Percentiles rank a stretch among this genome's conserved stretches.
Conservation (phyloP, 805 yeast genomes). For the Lipomyces starkeyi region DNA sequence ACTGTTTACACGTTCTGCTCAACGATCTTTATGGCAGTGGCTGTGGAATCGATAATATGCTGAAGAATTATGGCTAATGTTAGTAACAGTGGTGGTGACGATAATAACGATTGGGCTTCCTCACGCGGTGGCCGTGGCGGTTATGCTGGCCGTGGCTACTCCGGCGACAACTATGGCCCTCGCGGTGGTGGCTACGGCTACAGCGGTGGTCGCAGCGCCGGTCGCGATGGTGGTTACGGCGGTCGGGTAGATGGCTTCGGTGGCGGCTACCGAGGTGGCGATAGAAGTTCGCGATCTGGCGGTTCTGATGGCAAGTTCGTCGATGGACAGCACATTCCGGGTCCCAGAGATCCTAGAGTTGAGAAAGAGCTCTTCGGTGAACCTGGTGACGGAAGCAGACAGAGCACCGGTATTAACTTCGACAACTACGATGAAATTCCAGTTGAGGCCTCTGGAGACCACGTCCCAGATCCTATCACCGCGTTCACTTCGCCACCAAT, state of each 20-base stretch:
- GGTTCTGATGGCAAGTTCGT: conserved; percentile 74
- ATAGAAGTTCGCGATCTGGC: conserved; percentile 43
- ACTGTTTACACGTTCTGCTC: neutral
- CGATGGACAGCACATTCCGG: conserved; percentile 87
- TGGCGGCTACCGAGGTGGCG: conserved; percentile 42
- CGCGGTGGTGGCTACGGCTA: conserved; percentile 24
- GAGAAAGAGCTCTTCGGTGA: conserved; percentile 87
- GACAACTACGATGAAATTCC: conserved; percentile 99
- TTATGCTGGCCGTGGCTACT: conserved; percentile 29
- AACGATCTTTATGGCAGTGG: neutral
- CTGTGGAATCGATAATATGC: neutral
- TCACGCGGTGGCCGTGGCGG: conserved; percentile 21
- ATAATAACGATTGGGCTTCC: neutral
- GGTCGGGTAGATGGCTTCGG: conserved; percentile 38
- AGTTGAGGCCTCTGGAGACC: conserved; percentile 94
- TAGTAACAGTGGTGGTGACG: neutral
- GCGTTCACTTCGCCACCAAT: conserved; percentile 91
- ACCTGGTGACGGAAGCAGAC: conserved; percentile 70
- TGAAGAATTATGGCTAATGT: neutral
- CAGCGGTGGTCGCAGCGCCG: conserved; percentile 24
- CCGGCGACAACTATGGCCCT: conserved; percentile 35
- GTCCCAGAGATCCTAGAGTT: conserved; percentile 67
- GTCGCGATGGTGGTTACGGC: conserved; percentile 39
- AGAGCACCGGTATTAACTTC: conserved; percentile 96
- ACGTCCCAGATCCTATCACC: conserved; percentile 91